phyloP scores from a whole-genome alignment of 139 green algal species.

The Coelastrella sp. region DNA sequence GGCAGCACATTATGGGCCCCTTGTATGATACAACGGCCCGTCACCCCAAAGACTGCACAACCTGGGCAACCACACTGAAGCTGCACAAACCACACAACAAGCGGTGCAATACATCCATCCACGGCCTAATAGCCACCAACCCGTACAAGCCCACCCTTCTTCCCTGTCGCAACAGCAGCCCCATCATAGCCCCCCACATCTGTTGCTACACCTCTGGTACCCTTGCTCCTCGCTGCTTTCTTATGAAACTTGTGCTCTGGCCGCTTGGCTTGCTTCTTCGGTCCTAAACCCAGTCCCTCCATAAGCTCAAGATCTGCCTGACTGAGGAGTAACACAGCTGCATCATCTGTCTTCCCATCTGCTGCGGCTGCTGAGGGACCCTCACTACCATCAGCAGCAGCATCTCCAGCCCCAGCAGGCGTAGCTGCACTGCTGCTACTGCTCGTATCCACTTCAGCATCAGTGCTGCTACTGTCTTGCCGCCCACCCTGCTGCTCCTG shows the following conservation, averaged over 20 bases:
- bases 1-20: no score
- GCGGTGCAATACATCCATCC: no score
- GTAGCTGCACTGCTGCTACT: constrained; percentile 20
- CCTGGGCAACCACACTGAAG: not conserved
- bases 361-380: not conserved
- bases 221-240: constrained; percentile 80
- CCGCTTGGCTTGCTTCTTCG: constrained; percentile 52
- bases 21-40: no score
- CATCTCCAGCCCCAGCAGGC: not conserved
- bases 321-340: constrained; percentile 41
- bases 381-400: not conserved
- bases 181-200: constrained; percentile 71
- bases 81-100: not conserved
- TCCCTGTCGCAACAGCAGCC: constrained; percentile 62
- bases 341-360: not conserved
- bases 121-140: constrained; percentile 36
- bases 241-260: constrained; percentile 89
- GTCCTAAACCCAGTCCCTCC: constrained; percentile 34
- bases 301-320: constrained; percentile 71
- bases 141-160: constrained; percentile 78
- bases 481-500: not conserved
- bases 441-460: not conserved
- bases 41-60: not conserved
- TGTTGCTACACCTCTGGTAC: constrained; percentile 54
- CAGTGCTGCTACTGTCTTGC: not conserved